Base-by-base conservation (phyloP, 73 alveolate genomes). In the Loxodes magnus region DNA sequence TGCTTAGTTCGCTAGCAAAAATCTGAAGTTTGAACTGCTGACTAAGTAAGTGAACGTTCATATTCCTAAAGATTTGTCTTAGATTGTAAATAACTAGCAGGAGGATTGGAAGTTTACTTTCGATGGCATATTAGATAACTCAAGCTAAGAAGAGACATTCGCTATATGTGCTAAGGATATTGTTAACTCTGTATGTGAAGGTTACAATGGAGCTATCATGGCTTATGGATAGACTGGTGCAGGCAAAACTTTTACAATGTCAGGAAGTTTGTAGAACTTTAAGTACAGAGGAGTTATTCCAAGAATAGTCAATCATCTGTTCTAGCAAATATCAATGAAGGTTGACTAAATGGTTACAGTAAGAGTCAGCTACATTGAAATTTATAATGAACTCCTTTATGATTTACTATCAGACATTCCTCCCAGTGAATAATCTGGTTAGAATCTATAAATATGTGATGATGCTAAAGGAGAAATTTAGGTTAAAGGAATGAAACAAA, bases 201-300 rank as follows among this genome's bases (percentile, higher is more conserved):
- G 83, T 9, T 69, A 69, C 51, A 59, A 69, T 25, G 83, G 83
- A 4, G 31, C 43, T 3, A 24, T 38, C 19, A 7, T 49, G 14
- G 41, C 39, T 22, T 43, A 38, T 27, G 63, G 28, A 9, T 25
- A 57, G 15, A 57, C 63, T 6, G 43, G 63, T 4, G 43, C 43
- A 39, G 43, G 66, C n/a, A 15, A 38, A 20, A 28, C 46, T 23
- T 14, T 1, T 19, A 57, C 43, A 12, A 96, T 94, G 96, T 71
- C 80, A 25, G 99, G 99, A 23, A 76, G 96, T 56, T 74, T 91
- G 36, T 67, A 82, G 33, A 89, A 91, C 57, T 82, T 71, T 77
- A 88, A 90, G 57, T 94, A 86, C 75, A 89, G 99, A 50, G 99
- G 99, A 26, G 63, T 96, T 41, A 86, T 89, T 43, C 99, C 99